Percentiles rank a stretch among this genome's conserved stretches.
Evolutionary conservation across 352 stramenopile genomes (phyloP).

Genomic region (Globisporangium middletonii): DNA sequence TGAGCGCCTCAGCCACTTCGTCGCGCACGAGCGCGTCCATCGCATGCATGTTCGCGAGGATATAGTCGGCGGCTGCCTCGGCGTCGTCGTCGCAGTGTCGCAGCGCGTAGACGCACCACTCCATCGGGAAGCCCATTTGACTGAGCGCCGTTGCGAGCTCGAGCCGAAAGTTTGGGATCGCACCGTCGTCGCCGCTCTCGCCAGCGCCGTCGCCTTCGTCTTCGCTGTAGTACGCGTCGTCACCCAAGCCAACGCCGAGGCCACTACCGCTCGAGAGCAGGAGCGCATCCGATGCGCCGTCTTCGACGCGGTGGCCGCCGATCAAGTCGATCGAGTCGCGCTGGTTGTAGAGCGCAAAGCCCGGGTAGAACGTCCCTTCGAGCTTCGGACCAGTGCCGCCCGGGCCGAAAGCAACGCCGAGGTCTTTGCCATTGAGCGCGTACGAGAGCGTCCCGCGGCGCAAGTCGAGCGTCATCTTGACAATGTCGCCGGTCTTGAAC

Average conservation of each 20-base stretch:
- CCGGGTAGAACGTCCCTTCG: conserved; percentile 83
- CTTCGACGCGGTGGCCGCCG: conserved; percentile 77
- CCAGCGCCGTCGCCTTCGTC: conserved; percentile 59
- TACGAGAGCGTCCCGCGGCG: conserved; percentile 82
- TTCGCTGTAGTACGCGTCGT: conserved; percentile 80
- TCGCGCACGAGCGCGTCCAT: conserved; percentile 78
- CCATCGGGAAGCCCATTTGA: conserved; percentile 86
- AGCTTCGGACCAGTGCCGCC: conserved; percentile 79
- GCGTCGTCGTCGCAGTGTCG: conserved; percentile 80
- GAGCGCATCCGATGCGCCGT: conserved; percentile 29
- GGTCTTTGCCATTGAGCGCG: conserved; percentile 85
- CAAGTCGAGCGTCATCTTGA: conserved; percentile 80
- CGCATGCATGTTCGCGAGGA: conserved; percentile 79
- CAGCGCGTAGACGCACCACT: conserved; percentile 83
- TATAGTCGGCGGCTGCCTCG: conserved; percentile 76
- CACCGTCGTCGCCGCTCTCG: conserved; percentile 31
- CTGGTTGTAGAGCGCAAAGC: conserved; percentile 86
- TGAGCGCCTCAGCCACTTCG: conserved; percentile 56
- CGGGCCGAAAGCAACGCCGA: conserved; percentile 85
- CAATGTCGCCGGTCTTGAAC: conserved; percentile 85
- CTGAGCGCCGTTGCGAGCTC: conserved; percentile 71
- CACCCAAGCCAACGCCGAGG: conserved; percentile 23
- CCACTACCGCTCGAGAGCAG: conserved; percentile 19
- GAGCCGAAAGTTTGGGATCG: conserved; percentile 81
- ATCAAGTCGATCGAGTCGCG: conserved; percentile 83